These are phyloP conservation scores for Flaveria trinervia DNA, from an alignment of 129 eudicot species.

Conservation along the genomic window DNA sequence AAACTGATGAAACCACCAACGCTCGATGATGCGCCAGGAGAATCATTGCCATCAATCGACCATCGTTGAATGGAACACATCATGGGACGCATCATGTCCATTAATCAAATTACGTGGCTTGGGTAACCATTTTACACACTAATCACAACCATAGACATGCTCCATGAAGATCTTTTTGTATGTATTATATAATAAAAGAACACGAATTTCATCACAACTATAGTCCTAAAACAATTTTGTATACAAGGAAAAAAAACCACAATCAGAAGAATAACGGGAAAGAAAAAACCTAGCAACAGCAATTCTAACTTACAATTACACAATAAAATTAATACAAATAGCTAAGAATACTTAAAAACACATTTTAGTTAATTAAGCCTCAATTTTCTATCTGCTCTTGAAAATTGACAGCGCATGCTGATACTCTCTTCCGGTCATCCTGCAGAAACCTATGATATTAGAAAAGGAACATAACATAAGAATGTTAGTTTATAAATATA, in stretches of 20 bases:
- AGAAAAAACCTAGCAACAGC: conserved; percentile 13
- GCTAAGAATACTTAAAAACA: conserved; percentile 6
- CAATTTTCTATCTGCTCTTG: conserved; percentile 14
- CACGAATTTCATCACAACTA: conserved; percentile 12
- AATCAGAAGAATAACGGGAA: not conserved
- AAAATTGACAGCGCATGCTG: not conserved
- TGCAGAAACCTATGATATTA: conserved; percentile 14
- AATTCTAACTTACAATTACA: conserved; percentile 26
- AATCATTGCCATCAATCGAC: too few relatives aligned
- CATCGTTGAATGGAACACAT: not conserved
- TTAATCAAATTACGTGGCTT: not conserved
- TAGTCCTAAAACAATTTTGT: conserved; percentile 24
- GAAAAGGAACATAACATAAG: conserved; percentile 1
- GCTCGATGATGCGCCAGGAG: too few relatives aligned
- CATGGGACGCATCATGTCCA: not conserved
- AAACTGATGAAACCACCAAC: too few relatives aligned
- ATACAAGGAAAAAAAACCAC: conserved; percentile 7
- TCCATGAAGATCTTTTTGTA: not conserved
- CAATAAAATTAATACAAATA: conserved; percentile 22
- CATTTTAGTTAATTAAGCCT: not conserved
- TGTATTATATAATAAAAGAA: not conserved
- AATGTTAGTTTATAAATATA: not conserved
- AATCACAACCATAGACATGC: not conserved
- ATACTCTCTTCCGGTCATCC: conserved; percentile 5
- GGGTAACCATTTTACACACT: not conserved